Base-by-base conservation (phyloP, 108 stramenopile species). In the Skeletonema marinoi region DNA sequence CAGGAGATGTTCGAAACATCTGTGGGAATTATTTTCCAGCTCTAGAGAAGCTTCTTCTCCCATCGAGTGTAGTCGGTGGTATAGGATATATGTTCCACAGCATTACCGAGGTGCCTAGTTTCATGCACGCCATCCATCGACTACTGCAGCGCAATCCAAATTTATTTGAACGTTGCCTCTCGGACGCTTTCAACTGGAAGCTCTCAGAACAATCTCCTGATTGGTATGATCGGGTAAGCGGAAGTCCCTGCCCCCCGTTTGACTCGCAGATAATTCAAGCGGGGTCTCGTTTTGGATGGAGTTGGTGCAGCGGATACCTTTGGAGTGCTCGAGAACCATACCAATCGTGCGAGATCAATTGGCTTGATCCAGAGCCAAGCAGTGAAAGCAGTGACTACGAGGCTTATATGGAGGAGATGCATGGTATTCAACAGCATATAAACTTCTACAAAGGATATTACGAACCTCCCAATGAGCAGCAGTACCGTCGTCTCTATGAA, bases 301-400 rank as follows among this genome's bases (percentile, higher is more conserved):
- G 25, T 25, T 25, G 25, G 25, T 25, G 25, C 56, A 58, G 29
- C n/a, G n/a, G n/a, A n/a, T n/a, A n/a, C 62, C 7, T 5, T 4
- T 51, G 50, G 19, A 36, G 8, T 17, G 3, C 7, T 12, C 6
- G 2, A 19, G 7, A 61, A 11, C 1, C 6, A 32, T 7, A n/a
- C n/a, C n/a, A n/a, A n/a, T n/a, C n/a, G n/a, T 63, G 62, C 9
- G 62, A 63, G 33, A 31, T 63, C 29, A 63, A 63, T 33, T 63
- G 62, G 62, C 39, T 63, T 6, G 62, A 63, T 63, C 39, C 62
- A 36, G 62, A 33, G 62, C 62, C 62, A 33, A 8, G 5, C 6
- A 36, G 4, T 10, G 17, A 12, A 16, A 63, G 16, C 32, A 17
- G 17, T 3, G 62, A 63, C 6, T 63, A 63, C 32, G 62, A 33